Base-by-base conservation (phyloP, 306 rosid species). In the Inga oerstediana region DNA sequence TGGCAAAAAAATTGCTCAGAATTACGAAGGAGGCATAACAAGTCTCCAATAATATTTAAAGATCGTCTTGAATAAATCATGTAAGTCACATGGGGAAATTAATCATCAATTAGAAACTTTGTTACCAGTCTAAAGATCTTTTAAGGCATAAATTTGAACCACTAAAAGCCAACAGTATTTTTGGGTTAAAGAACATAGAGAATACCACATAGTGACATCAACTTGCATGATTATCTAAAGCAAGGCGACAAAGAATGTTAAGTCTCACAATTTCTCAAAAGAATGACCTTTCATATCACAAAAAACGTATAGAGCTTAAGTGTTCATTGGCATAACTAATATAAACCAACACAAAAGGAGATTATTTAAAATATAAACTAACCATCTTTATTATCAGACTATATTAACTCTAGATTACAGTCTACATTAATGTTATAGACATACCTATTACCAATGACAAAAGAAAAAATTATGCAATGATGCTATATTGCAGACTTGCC, bases 281-380 rank as follows among this genome's bases (percentile, higher is more conserved):
- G 34, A 75, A 75, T 75, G 79, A 20, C 67, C 32, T 58, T 56
- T 76, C 46, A 27, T 45, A 56, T 58, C 79, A 77, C 30, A 11
- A n/a, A 81, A 49, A 84, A 22, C 71, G 16, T 24, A 24, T 46
- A 61, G 65, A n/a, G 79, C 66, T 49, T n/a, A 48, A 22, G 20
- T 48, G 44, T 10, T 59, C 61, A 39, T 65, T 56, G 66, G 81
- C 35, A 72, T 46, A 76, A 74, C 35, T 76, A 79, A 27, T 51
- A 64, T 34, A 74, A 75, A 64, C 35, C 17, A 1, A 69, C 79
- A 6, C 68, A 74, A 48, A 84, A 45, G 52, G 56, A 66, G 66
- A 52, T 39, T 45, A 74, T 74, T 81, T 30, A 10, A 67, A 76
- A 34, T 52, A 43, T 34, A 52, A 52, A 76, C 10, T 15, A 16